Conservation (phyloP, 768 basidiomycete genomes). For the Ramaria sp. region DNA sequence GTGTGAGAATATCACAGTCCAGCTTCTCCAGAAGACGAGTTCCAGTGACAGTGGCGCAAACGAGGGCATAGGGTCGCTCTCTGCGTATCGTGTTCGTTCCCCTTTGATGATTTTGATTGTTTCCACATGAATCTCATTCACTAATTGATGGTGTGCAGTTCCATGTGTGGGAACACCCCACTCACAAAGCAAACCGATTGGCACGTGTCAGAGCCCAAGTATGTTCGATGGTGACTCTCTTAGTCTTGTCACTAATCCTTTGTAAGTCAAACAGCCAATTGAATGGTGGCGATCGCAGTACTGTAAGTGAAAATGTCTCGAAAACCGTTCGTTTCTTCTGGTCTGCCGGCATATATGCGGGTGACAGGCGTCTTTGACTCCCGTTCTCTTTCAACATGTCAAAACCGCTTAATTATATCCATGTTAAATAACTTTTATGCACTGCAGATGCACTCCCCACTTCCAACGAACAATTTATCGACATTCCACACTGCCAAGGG, state of each 20-base stretch:
- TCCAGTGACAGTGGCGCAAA: slow-evolving; percentile 29
- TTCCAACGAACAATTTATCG: no score
- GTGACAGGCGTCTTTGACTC: no score
- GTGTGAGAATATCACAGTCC: slow-evolving; percentile 25
- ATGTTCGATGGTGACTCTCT: background rate
- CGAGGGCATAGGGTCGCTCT: slow-evolving; percentile 36
- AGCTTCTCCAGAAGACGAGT: slow-evolving; percentile 21
- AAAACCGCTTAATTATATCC: no score
- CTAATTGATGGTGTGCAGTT: slow-evolving; percentile 3
- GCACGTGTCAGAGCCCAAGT: slow-evolving; percentile 17
- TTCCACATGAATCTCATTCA: no score
- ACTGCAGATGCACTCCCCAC: no score
- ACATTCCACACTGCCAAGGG: no score
- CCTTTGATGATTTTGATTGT: no score
- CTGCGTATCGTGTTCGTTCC: slow-evolving; percentile 32
- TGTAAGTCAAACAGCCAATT: background rate
- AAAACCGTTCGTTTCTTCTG: no score
- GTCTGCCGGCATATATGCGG: no score
- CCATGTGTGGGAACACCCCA: slow-evolving; percentile 15
- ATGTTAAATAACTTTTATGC: no score
- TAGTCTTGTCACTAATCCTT: background rate
- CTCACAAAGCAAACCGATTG: slow-evolving; percentile 14
- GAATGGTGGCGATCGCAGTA: background rate
- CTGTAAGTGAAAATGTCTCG: no score
- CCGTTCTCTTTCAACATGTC: no score